Evolutionary conservation across 2,329 filamentous ascomycete species (phyloP).

Genomic region (Exophiala bonariae): DNA sequence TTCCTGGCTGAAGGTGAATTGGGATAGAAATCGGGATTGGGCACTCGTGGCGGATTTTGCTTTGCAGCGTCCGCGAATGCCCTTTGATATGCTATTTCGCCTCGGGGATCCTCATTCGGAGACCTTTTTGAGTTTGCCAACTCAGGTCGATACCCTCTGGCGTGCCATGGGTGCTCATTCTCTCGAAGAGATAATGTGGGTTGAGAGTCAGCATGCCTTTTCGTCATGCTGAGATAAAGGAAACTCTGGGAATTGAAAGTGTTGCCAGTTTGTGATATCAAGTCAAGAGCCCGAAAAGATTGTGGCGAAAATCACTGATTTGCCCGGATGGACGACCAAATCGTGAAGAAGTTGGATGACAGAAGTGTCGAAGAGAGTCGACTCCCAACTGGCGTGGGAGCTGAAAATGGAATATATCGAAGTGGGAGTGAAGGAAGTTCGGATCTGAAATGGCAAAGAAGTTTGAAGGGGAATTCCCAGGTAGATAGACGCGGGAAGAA

Average conservation of each 20-base stretch:
- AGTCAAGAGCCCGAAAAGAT: not conserved
- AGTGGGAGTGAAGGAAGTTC: too few species aligned
- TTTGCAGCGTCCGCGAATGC: constrained; percentile 17
- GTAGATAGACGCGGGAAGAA: too few species aligned
- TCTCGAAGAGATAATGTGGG: constrained; percentile 2
- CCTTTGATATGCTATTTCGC: constrained; percentile 26
- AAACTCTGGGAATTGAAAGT: not conserved
- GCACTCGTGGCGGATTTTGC: constrained; percentile 13
- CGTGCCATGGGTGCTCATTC: constrained; percentile 15
- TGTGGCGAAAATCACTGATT: too few species aligned
- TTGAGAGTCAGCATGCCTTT: constrained; percentile 6
- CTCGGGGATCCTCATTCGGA: constrained; percentile 21
- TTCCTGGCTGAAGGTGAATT: constrained; percentile 24
- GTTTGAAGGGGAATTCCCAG: too few species aligned
- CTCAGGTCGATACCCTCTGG: constrained; percentile 22
- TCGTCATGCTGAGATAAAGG: constrained; percentile 7
- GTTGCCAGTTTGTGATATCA: too few species aligned
- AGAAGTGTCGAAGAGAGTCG: too few species aligned
- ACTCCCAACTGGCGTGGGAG: too few species aligned
- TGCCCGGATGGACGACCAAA: too few species aligned
- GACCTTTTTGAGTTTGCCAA: constrained; percentile 9
- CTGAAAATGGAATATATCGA: too few species aligned
- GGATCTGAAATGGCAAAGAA: too few species aligned
- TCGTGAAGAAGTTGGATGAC: too few species aligned
- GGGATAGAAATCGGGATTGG: constrained; percentile 23